These are phyloP conservation scores for Aspergillus baeticus DNA, from an alignment of 495 filamentous ascomycete species.

Conservation along the genomic window DNA sequence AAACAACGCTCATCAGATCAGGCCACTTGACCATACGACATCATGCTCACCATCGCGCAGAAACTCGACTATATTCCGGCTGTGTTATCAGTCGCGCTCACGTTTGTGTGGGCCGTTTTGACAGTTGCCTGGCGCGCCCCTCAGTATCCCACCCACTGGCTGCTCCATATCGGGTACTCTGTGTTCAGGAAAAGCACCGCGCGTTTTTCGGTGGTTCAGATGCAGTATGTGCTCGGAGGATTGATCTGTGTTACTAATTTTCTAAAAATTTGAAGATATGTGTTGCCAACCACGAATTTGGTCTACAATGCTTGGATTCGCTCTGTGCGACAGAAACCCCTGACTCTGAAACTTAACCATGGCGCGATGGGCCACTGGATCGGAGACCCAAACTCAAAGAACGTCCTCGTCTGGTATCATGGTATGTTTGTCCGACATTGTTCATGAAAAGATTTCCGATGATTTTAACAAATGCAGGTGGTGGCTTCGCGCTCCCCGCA, in stretches of 20 bases:
- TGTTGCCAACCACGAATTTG: constrained; percentile 42
- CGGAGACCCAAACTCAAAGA: constrained; percentile 50
- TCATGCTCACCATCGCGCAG: constrained; percentile 27
- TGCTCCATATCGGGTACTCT: constrained; percentile 41
- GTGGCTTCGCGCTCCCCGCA: constrained; percentile 57
- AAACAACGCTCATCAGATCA: neutral
- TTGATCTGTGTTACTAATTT: neutral
- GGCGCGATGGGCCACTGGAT: constrained; percentile 62
- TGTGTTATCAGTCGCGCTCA: constrained; percentile 25
- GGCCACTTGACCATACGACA: neutral
- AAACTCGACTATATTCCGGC: constrained; percentile 39
- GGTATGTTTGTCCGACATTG: no score
- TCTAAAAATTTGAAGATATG: constrained; percentile 16
- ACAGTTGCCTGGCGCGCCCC: constrained; percentile 35
- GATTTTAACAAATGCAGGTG: constrained; percentile 37
- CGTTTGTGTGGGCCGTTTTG: constrained; percentile 31
- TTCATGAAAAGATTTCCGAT: neutral
- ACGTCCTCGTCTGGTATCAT: constrained; percentile 60
- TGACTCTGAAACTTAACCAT: constrained; percentile 48
- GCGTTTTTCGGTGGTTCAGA: constrained; percentile 29
- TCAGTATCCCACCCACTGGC: constrained; percentile 31
- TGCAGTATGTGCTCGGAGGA: constrained; percentile 27
- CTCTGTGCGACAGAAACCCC: constrained; percentile 37
- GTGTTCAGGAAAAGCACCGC: constrained; percentile 34
- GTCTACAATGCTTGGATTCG: constrained; percentile 49